Evolutionary conservation across 2,329 filamentous ascomycete genomes (phyloP).

Genomic region (Aschersonia sp.): DNA sequence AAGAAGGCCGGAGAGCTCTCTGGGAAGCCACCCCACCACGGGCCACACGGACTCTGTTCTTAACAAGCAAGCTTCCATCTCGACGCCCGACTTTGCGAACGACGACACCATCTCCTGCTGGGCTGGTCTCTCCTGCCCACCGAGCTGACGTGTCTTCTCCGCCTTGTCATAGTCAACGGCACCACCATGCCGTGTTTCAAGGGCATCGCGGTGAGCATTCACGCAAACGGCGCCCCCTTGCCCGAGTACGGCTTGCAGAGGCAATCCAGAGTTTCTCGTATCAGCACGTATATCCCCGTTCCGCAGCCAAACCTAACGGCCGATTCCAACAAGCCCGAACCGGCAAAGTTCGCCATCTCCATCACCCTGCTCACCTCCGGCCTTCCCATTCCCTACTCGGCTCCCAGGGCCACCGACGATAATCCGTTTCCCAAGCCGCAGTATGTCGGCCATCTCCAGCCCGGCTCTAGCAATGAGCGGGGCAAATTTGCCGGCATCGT

Average conservation of each 20-base stretch:
- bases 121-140: too few species aligned
- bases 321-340: constrained; percentile 63
- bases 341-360: constrained; percentile 93
- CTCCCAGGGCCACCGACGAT: constrained; percentile 61
- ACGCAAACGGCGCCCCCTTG: constrained; percentile 66
- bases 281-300: constrained; percentile 94
- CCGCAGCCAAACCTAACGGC: constrained; percentile 61
- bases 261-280: constrained; percentile 77
- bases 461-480: constrained; percentile 33
- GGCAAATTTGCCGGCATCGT: constrained; percentile 41
- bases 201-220: constrained; percentile 95
- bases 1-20: too few species aligned
- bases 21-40: too few species aligned
- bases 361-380: constrained; percentile 88
- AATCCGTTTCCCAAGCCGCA: constrained; percentile 73
- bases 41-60: too few species aligned
- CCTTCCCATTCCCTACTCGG: constrained; percentile 82
- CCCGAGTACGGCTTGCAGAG: constrained; percentile 91
- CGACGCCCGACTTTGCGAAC: too few species aligned
- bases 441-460: constrained; percentile 55
- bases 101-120: too few species aligned
- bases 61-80: too few species aligned
- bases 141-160: too few species aligned
- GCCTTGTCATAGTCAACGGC: constrained; percentile 2
- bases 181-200: constrained; percentile 85